Evolutionary conservation across 2,329 filamentous ascomycete genomes (phyloP).

Genomic region (Mycosphaerelloides madeirae): DNA sequence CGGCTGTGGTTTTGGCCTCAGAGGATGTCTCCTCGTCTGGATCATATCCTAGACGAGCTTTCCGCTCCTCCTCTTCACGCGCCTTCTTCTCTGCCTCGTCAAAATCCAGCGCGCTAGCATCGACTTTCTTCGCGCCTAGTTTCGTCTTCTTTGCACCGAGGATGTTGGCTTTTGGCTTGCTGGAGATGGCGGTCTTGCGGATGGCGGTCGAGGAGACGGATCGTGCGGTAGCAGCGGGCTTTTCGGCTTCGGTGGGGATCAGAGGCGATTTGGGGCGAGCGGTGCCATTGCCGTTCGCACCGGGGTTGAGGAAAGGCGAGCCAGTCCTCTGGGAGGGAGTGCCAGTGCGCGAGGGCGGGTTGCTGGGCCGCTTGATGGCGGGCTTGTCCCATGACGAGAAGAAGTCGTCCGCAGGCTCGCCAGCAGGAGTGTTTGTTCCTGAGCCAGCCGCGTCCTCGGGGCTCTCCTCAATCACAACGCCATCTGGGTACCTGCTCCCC

Average conservation of each 20-base stretch:
- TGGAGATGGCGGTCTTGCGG: slow-evolving; percentile 64
- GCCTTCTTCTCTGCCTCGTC: slow-evolving; percentile 96
- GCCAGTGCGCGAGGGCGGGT: slow-evolving; percentile 81
- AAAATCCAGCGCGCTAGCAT: slow-evolving; percentile 74
- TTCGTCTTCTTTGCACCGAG: slow-evolving; percentile 68
- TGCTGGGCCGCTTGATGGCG: slow-evolving; percentile 90
- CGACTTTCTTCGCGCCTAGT: slow-evolving; percentile 67
- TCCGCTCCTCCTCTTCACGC: slow-evolving; percentile 93
- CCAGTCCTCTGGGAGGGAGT: slow-evolving; percentile 80
- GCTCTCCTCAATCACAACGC: slow-evolving; percentile 78
- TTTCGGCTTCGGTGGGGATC: slow-evolving; percentile 49
- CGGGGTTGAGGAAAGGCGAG: slow-evolving; percentile 83
- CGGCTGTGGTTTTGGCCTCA: slow-evolving; percentile 39
- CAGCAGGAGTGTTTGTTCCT: slow-evolving; percentile 69
- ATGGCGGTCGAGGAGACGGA: slow-evolving; percentile 75
- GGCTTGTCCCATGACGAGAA: slow-evolving; percentile 99
- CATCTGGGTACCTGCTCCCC: slow-evolving; percentile 65
- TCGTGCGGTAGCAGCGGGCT: slow-evolving; percentile 61
- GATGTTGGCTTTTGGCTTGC: slow-evolving; percentile 58
- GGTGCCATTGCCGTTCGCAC: slow-evolving; percentile 55
- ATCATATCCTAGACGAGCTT: slow-evolving; percentile 92
- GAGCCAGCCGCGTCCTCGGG: slow-evolving; percentile 52
- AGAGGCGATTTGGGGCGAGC: slow-evolving; percentile 82
- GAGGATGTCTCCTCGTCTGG: slow-evolving; percentile 69
- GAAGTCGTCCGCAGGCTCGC: slow-evolving; percentile 85